These are phyloP conservation scores for Asclepias syriaca DNA, from an alignment of 257 asterid species.

Conservation along the genomic window DNA sequence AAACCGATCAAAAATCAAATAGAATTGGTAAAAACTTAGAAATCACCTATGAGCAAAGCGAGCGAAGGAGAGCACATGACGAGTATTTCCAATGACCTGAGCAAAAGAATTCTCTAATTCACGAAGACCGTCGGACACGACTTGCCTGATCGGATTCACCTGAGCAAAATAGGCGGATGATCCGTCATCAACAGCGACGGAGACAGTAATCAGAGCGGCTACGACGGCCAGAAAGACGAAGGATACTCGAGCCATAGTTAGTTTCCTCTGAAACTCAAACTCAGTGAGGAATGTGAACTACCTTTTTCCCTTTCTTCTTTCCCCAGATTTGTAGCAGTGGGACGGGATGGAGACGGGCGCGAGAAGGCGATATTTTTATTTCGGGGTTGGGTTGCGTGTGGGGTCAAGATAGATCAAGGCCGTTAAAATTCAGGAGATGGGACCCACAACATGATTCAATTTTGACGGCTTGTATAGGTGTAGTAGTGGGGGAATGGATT, in stretches of 20 bases:
- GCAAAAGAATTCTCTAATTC: slow-evolving; percentile 57
- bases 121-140: slow-evolving; percentile 54
- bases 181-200: slow-evolving; percentile 29
- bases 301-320: no score
- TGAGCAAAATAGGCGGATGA: slow-evolving; percentile 29
- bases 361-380: not conserved
- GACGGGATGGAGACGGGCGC: not conserved
- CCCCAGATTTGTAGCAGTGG: not conserved
- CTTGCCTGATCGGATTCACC: slow-evolving; percentile 86
- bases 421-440: not conserved
- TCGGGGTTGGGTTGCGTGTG: not conserved
- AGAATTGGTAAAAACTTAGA: not conserved
- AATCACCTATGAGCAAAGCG: slow-evolving; percentile 75
- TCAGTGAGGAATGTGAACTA: no score
- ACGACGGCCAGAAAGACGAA: slow-evolving; percentile 21
- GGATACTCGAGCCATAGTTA: slow-evolving; percentile 44
- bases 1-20: not conserved
- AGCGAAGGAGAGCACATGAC: slow-evolving; percentile 68
- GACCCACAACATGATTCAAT: slow-evolving; percentile 5
- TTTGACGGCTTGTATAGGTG: slow-evolving; percentile 2
- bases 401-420: slow-evolving; percentile 4
- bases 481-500: not conserved
- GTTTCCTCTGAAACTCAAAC: no score
- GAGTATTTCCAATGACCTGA: slow-evolving; percentile 55
- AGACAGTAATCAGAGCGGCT: slow-evolving; percentile 38